Conservation (phyloP, 2,329 filamentous ascomycete species). For the Diaporthe citriasiana region DNA sequence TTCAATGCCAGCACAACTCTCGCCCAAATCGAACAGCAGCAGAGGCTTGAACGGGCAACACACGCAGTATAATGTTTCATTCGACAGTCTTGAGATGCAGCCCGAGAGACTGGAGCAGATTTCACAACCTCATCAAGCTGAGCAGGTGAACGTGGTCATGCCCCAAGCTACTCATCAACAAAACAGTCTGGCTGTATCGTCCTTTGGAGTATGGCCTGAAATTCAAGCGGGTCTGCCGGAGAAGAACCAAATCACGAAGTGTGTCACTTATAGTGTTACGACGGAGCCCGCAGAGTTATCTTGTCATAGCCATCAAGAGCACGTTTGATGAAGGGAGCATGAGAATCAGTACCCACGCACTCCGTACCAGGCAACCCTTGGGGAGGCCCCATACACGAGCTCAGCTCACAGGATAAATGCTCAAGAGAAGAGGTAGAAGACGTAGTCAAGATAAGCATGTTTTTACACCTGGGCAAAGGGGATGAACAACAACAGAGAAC, state of each 20-base stretch:
- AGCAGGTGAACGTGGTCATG: background rate
- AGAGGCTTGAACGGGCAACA: background rate
- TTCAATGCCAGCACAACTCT: background rate
- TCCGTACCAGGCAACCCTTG: too few relatives aligned
- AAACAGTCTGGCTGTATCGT: background rate
- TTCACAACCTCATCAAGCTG: background rate
- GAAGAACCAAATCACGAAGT: conserved; percentile 1
- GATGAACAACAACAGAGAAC: too few relatives aligned
- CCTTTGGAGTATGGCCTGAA: background rate
- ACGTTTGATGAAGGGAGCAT: background rate
- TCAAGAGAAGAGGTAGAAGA: too few relatives aligned
- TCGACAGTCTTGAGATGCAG: conserved; percentile 7
- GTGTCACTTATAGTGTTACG: conserved; percentile 1
- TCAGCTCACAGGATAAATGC: background rate
- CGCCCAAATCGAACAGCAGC: background rate
- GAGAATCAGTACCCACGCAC: background rate
- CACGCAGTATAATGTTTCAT: conserved; percentile 2
- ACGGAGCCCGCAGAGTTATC: background rate
- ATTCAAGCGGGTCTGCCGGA: background rate
- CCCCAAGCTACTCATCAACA: background rate
- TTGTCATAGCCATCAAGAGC: background rate
- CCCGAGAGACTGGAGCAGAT: background rate
- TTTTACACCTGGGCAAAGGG: too few relatives aligned
- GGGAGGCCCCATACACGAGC: background rate
- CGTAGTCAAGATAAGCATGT: too few relatives aligned